Evolutionary conservation across 164 flowering plant species (phyloP).

Genomic region (Tetrastigma voinierianum): DNA sequence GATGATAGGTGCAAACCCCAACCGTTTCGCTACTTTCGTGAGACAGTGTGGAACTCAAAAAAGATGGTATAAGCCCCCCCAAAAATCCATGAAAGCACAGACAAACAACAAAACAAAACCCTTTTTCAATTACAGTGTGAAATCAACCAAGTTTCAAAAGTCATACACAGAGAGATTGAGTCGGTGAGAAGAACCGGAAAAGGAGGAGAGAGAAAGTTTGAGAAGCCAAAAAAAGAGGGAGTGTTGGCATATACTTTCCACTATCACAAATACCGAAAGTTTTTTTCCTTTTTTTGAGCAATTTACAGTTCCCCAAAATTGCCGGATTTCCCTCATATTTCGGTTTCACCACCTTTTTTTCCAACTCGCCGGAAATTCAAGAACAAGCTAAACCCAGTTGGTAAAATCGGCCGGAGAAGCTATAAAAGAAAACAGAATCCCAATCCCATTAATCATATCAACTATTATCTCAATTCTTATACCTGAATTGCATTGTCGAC

Average conservation of each 20-base stretch:
- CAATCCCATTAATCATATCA: not conserved
- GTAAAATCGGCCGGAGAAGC: not conserved
- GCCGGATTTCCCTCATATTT: no score
- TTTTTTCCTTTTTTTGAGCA: no score
- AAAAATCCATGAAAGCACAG: not conserved
- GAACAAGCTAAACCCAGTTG: not conserved
- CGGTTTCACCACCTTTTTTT: no score
- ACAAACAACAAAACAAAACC: not conserved
- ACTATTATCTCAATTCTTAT: not conserved
- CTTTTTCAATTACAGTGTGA: no score
- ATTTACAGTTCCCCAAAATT: no score
- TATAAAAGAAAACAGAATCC: not conserved
- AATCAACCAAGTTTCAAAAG: no score
- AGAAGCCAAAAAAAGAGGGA: no score
- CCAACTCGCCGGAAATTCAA: not conserved
- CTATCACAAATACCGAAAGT: no score
- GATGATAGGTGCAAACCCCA: constrained; percentile 14
- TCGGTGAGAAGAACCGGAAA: no score
- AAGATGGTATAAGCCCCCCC: not conserved
- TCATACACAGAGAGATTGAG: not conserved
- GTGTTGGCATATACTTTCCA: no score
- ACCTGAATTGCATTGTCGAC: constrained; percentile 46
- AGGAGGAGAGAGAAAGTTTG: no score
- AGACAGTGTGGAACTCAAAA: constrained; percentile 3
- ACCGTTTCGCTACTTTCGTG: constrained; percentile 21